Base-by-base conservation (phyloP, 2,329 filamentous ascomycete species). In the Trichoderma lentiforme region DNA sequence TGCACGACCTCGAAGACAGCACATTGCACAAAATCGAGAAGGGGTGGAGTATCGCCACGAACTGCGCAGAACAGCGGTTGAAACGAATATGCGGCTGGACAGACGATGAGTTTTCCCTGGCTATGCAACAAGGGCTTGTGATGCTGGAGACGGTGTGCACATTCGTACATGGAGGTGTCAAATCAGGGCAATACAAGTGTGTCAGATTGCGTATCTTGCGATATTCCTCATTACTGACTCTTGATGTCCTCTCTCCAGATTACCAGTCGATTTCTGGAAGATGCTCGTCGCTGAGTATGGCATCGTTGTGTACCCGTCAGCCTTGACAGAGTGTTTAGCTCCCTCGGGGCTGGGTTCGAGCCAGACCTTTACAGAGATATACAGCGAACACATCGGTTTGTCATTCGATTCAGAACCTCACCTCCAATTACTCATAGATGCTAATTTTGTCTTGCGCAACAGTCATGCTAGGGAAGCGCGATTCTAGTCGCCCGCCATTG, bases 301-400 rank as follows among this genome's bases (percentile, higher is more conserved):
- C 51, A 83, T 83, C 57, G 74, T 83, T n/a, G 79, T 83, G 26
- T 83, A 82, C 67, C 82, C 81, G 3, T 82, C 81, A 1, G 81
- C 82, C 4, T 74, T 83, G 71, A 81, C 78, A 11, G 81, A 83
- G 70, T 76, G 80, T 8, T 74, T 83, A 30, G 78, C 80, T 28
- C 72, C 80, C 11, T 75, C 74, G 8, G 81, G 80, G 0, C 62
- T 83, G 47, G 79, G 77, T 1, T 73, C 76, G 3, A 80, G 81
- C 8, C 75, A 79, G 3, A 82, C 81, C 1, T 83, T 81, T 73
- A 81, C 81, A 15, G 81, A 83, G 43, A 80, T 79, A 1, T 83
- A 83, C 60, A 70, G 75, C 8, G 79, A 79, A 2, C 81, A 83
- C 57, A 80, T 83, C 1, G 75, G 81, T 83, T 74, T 58, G 78